Conservation (phyloP, 2,329 filamentous ascomycete species). For the Apiospora marii region DNA sequence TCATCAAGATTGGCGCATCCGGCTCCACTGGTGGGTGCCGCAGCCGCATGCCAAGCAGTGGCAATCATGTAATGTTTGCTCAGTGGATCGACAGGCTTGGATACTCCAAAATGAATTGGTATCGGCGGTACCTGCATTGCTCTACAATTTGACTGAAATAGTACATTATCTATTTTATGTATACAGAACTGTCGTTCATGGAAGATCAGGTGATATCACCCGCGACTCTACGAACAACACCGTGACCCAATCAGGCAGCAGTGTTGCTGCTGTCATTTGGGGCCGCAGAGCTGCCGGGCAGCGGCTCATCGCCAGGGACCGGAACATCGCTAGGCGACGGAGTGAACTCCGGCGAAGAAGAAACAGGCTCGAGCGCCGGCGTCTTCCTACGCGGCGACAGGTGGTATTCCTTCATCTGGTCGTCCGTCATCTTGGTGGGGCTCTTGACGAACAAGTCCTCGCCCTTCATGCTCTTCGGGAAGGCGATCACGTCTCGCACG, state of each 20-base stretch:
- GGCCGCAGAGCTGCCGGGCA: background rate
- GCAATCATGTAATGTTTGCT: background rate
- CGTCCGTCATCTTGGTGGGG: slow-evolving; percentile 72
- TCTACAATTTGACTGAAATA: background rate
- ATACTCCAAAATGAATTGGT: background rate
- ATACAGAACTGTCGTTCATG: background rate
- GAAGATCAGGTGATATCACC: background rate
- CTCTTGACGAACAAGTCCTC: slow-evolving; percentile 85
- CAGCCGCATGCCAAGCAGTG: too few species aligned
- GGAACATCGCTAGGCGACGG: slow-evolving; percentile 1
- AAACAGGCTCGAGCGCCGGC: background rate
- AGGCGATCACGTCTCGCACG: slow-evolving; percentile 93
- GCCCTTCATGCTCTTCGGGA: slow-evolving; percentile 91
- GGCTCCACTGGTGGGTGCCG: background rate
- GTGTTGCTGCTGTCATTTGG: background rate
- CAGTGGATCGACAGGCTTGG: background rate
- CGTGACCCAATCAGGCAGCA: background rate
- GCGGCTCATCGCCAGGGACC: slow-evolving; percentile 8
- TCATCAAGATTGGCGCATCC: background rate
- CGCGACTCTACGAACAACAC: background rate
- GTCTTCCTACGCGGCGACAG: slow-evolving; percentile 34
- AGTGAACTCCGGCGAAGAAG: background rate
- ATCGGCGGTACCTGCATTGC: background rate
- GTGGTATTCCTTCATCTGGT: slow-evolving; percentile 59
- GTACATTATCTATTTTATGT: background rate